Evolutionary conservation across 1,139 yeast genomes (phyloP).

Genomic region (Hemisphaericaspora xylanilytica): DNA sequence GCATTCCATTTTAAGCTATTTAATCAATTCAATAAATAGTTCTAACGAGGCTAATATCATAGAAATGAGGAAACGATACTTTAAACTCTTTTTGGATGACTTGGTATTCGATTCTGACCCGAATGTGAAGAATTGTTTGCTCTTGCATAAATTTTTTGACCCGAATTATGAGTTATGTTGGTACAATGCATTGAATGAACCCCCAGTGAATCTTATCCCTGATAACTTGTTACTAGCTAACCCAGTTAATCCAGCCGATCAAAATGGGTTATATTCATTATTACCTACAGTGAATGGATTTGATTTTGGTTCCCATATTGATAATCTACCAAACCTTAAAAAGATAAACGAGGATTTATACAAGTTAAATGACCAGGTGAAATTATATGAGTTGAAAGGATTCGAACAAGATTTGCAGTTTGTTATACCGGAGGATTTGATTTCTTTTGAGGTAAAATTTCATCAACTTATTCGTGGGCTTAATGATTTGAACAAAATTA

Average conservation of each 20-base stretch:
- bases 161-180: conserved; percentile 50
- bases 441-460: conserved; percentile 35
- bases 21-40: conserved; percentile 40
- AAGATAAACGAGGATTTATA: conserved; percentile 38
- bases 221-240: conserved; percentile 41
- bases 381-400: conserved; percentile 30
- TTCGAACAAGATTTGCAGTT: conserved; percentile 19
- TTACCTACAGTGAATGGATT: conserved; percentile 41
- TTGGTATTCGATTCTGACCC: conserved; percentile 29
- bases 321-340: conserved; percentile 32
- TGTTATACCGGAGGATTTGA: conserved; percentile 34
- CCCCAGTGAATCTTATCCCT: conserved; percentile 44
- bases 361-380: conserved; percentile 35
- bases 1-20: conserved; percentile 46
- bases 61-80: conserved; percentile 43
- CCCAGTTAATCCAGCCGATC: conserved; percentile 46
- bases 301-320: conserved; percentile 30
- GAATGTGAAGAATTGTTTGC: conserved; percentile 27
- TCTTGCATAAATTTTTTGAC: conserved; percentile 45
- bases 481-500: conserved; percentile 34
- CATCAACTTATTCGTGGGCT: conserved; percentile 34
- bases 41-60: conserved; percentile 38
- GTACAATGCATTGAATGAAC: conserved; percentile 47
- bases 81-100: conserved; percentile 38
- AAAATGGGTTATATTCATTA: conserved; percentile 44